Evolutionary conservation across 495 filamentous ascomycete genomes (phyloP).

Genomic region (Penicillium dipodomyicola): DNA sequence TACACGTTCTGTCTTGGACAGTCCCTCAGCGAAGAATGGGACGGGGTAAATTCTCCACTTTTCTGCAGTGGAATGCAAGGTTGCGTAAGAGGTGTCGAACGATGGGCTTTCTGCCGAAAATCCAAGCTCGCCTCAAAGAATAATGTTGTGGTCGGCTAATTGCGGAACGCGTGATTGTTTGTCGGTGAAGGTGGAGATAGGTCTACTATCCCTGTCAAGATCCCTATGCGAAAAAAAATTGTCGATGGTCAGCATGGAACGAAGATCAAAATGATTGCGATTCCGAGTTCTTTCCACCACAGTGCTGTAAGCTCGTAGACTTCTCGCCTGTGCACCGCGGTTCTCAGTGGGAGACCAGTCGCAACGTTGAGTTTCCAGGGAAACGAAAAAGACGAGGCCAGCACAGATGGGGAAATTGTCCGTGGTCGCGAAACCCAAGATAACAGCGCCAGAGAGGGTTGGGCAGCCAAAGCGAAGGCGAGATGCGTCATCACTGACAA

Average conservation of each 20-base stretch:
- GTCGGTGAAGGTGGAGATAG: constrained; percentile 11
- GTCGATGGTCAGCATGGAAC: constrained; percentile 2
- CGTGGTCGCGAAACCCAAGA: background rate
- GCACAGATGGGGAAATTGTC: background rate
- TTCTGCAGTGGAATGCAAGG: constrained; percentile 23
- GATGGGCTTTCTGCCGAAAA: constrained; percentile 1
- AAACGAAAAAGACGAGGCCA: background rate
- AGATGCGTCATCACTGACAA: constrained; percentile 4
- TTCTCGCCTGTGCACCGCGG: background rate
- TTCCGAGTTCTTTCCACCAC: background rate
- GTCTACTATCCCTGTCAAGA: background rate
- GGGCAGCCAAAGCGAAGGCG: constrained; percentile 5
- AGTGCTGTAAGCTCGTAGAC: background rate
- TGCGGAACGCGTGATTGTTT: constrained; percentile 15
- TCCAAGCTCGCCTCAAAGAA: constrained; percentile 4
- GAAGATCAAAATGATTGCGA: background rate
- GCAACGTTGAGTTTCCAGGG: background rate
- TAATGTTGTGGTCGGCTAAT: constrained; percentile 18
- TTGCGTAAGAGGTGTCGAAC: constrained; percentile 8
- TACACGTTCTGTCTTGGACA: constrained; percentile 4
- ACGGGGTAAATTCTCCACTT: constrained; percentile 13
- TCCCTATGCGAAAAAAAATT: background rate
- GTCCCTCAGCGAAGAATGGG: constrained; percentile 9
- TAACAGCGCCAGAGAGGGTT: background rate
- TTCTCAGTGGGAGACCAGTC: background rate